Evolutionary conservation across 2,329 filamentous ascomycete genomes (phyloP).

Genomic region (Bipolaris zeicola): DNA sequence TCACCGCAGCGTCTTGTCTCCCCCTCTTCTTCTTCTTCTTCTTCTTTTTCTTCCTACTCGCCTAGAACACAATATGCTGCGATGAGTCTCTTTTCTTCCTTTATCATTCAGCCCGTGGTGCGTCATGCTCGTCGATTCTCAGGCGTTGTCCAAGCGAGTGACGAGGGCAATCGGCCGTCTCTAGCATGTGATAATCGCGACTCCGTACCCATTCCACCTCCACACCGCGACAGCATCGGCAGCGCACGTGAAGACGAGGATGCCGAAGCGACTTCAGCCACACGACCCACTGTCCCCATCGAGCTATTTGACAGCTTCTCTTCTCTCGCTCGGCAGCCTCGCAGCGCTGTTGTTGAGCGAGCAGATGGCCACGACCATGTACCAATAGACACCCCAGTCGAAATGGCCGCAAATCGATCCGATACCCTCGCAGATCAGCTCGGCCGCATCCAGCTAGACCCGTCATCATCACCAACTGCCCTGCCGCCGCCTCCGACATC

Average conservation of each 20-base stretch:
- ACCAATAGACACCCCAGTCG: slow-evolving; percentile 33
- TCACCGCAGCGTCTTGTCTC: not conserved
- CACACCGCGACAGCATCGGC: slow-evolving; percentile 10
- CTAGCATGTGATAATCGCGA: slow-evolving; percentile 40
- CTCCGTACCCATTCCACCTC: slow-evolving; percentile 12
- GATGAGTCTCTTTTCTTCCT: slow-evolving; percentile 50
- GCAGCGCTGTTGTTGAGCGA: slow-evolving; percentile 31
- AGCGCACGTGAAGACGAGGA: slow-evolving; percentile 8
- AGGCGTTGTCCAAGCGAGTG: slow-evolving; percentile 23
- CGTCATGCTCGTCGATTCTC: slow-evolving; percentile 49
- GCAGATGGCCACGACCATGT: slow-evolving; percentile 30
- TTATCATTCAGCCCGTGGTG: slow-evolving; percentile 49
- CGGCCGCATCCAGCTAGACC: slow-evolving; percentile 31
- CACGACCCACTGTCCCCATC: slow-evolving; percentile 16
- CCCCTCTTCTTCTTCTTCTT: not conserved
- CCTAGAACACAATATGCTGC: slow-evolving; percentile 24
- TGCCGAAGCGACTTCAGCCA: slow-evolving; percentile 13
- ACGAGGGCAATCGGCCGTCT: slow-evolving; percentile 17
- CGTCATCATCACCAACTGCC: slow-evolving; percentile 31
- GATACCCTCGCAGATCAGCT: slow-evolving; percentile 36
- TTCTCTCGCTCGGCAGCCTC: slow-evolving; percentile 28
- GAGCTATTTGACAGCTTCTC: slow-evolving; percentile 31
- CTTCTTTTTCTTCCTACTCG: not conserved
- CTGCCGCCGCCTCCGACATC: slow-evolving; percentile 32
- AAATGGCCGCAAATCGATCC: slow-evolving; percentile 43